These are phyloP conservation scores for Benincasa hispida DNA, from an alignment of 306 rosid genomes.

Conservation along the genomic window DNA sequence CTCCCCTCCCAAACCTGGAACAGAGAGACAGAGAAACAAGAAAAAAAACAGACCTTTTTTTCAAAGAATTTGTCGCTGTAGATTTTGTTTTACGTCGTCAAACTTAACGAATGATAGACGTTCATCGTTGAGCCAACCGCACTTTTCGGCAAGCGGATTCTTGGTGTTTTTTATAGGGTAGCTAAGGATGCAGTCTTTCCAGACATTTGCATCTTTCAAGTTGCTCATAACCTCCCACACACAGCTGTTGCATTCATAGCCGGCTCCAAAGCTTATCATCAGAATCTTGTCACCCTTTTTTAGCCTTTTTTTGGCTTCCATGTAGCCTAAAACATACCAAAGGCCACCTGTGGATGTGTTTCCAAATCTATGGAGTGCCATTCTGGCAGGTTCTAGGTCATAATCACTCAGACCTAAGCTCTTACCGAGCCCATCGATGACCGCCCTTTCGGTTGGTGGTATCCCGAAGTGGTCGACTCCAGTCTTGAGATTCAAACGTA, in stretches of 20 bases:
- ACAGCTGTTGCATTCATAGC: slow-evolving; percentile 78
- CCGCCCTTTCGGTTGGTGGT: slow-evolving; percentile 72
- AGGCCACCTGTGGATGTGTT: slow-evolving; percentile 82
- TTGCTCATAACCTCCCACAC: slow-evolving; percentile 77
- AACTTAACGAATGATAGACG: slow-evolving; percentile 46
- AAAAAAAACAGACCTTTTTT: not conserved
- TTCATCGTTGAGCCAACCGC: slow-evolving; percentile 62
- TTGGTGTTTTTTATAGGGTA: slow-evolving; percentile 36
- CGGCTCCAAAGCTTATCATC: slow-evolving; percentile 90
- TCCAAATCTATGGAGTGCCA: slow-evolving; percentile 80
- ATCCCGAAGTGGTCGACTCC: slow-evolving; percentile 70
- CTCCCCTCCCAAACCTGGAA: not conserved
- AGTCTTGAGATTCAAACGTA: slow-evolving; percentile 36
- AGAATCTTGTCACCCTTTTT: slow-evolving; percentile 52
- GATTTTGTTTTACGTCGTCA: slow-evolving; percentile 11
- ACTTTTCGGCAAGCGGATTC: slow-evolving; percentile 60
- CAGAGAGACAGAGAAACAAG: not conserved
- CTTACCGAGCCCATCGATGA: slow-evolving; percentile 60
- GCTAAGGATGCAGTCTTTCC: slow-evolving; percentile 43
- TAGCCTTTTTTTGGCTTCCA: slow-evolving; percentile 87
- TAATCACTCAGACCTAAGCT: slow-evolving; percentile 41
- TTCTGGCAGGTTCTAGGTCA: slow-evolving; percentile 68
- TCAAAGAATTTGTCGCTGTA: not conserved
- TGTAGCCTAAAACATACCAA: slow-evolving; percentile 85
- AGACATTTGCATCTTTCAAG: slow-evolving; percentile 46